Evolutionary conservation across 2,329 filamentous ascomycete genomes (phyloP).

Genomic region (Stachybotrys elegans): DNA sequence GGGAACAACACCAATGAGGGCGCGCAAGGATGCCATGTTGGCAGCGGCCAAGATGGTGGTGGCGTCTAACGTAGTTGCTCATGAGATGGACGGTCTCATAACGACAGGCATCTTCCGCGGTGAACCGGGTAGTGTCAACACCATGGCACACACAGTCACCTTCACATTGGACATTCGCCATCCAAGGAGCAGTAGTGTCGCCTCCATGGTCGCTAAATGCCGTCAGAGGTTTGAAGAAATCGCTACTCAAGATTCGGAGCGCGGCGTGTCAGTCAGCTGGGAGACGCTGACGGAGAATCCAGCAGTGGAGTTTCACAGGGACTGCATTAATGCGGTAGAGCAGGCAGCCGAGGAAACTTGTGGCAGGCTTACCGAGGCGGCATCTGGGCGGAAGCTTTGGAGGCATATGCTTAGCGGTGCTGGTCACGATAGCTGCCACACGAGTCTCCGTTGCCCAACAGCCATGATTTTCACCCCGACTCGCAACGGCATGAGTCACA

Average conservation of each 20-base stretch:
- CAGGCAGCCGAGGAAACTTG: slow-evolving; percentile 48
- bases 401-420: slow-evolving; percentile 23
- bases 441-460: slow-evolving; percentile 21
- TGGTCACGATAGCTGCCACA: slow-evolving; percentile 27
- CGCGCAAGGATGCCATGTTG: slow-evolving; percentile 24
- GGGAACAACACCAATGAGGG: slow-evolving; percentile 21
- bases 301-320: slow-evolving; percentile 54
- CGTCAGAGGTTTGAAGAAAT: slow-evolving; percentile 34
- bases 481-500: slow-evolving; percentile 23
- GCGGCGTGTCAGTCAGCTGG: slow-evolving; percentile 53
- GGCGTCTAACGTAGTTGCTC: slow-evolving; percentile 18
- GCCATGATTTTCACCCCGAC: slow-evolving; percentile 29
- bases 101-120: slow-evolving; percentile 21
- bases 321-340: slow-evolving; percentile 57
- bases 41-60: slow-evolving; percentile 21
- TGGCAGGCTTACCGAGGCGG: slow-evolving; percentile 18
- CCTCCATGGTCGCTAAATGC: slow-evolving; percentile 43
- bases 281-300: slow-evolving; percentile 51
- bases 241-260: slow-evolving; percentile 45
- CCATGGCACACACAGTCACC: slow-evolving; percentile 58
- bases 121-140: slow-evolving; percentile 61
- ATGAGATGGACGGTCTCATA: slow-evolving; percentile 16
- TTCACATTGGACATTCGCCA: slow-evolving; percentile 63
- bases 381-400: slow-evolving; percentile 19
- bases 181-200: slow-evolving; percentile 46